Evolutionary conservation across 2,329 filamentous ascomycete genomes (phyloP).

Genomic region (Microsporum ferrugineum): DNA sequence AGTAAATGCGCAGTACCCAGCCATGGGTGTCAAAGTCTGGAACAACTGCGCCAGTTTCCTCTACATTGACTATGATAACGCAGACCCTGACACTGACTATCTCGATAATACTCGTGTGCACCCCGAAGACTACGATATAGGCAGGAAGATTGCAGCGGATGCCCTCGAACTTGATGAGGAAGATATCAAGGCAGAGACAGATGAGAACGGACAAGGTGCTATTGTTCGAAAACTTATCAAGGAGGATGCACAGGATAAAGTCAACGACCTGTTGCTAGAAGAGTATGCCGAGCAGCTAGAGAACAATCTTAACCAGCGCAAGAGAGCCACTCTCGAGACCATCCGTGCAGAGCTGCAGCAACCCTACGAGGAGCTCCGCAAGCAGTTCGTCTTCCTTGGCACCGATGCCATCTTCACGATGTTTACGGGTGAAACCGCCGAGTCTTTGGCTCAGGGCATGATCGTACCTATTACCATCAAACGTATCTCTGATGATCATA

Average conservation of each 20-base stretch:
- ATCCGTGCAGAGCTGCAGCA: conserved; percentile 87
- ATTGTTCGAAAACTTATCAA: conserved; percentile 92
- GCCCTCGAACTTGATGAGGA: conserved; percentile 94
- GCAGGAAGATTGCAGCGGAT: conserved; percentile 96
- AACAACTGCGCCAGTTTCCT: conserved; percentile 96
- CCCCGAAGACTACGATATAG: conserved; percentile 95
- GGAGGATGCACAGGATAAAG: conserved; percentile 84
- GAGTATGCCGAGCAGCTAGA: conserved; percentile 95
- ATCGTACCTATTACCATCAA: conserved; percentile 82
- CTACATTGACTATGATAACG: conserved; percentile 76
- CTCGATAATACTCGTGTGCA: conserved; percentile 95
- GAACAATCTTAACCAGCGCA: conserved; percentile 82
- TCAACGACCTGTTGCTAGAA: conserved; percentile 91
- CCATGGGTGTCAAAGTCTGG: conserved; percentile 84
- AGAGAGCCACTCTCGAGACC: conserved; percentile 89
- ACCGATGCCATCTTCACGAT: conserved; percentile 85
- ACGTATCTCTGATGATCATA: conserved; percentile 80
- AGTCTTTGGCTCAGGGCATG: conserved; percentile 79
- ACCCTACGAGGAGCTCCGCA: conserved; percentile 87
- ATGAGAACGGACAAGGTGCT: conserved; percentile 78
- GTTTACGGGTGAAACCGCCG: conserved; percentile 83
- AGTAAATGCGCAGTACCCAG: conserved; percentile 67
- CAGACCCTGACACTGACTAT: conserved; percentile 72
- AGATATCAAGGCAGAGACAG: conserved; percentile 87
- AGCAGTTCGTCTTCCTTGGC: conserved; percentile 59